phyloP scores from a whole-genome alignment of 176 grass and related monocot genomes.

The Raddia distichophylla region DNA sequence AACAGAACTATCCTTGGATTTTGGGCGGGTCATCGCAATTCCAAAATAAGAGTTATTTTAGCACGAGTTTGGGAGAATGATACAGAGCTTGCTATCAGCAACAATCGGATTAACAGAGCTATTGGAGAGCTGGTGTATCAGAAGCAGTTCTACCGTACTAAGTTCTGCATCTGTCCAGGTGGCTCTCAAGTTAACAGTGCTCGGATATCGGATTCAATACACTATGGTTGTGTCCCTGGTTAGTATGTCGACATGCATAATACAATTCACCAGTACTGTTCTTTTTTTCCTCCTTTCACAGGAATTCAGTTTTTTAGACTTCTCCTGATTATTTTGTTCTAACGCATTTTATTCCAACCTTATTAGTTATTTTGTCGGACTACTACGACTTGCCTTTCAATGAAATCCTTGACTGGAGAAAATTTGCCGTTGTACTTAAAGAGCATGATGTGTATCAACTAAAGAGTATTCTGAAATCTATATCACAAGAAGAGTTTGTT shows the following conservation, averaged over 20 bases:
- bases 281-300: not conserved
- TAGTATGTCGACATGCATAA: conserved; percentile 41
- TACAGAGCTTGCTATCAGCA: conserved; percentile 91
- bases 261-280: conserved; percentile 8
- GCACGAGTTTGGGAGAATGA: conserved; percentile 92
- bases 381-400: conserved; percentile 69
- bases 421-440: conserved; percentile 80
- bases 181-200: conserved; percentile 99
- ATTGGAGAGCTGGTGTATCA: conserved; percentile 92
- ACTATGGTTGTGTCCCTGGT: conserved; percentile 98
- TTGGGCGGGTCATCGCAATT: conserved; percentile 86
- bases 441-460: conserved; percentile 87
- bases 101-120: conserved; percentile 90
- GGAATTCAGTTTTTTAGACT: not conserved
- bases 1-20: conserved; percentile 74
- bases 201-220: conserved; percentile 89
- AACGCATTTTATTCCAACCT: conserved; percentile 23
- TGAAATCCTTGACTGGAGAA: conserved; percentile 73
- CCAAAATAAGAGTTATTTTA: conserved; percentile 94
- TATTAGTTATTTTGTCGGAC: conserved; percentile 84
- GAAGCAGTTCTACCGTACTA: conserved; percentile 86
- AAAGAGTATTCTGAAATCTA: conserved; percentile 81
- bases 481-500: conserved; percentile 77
- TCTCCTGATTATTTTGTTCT: conserved; percentile 31
- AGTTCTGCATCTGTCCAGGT: conserved; percentile 98